Percentiles rank a stretch among this genome's conserved stretches.
These are phyloP conservation scores for Aspergillus cristatus DNA, from an alignment of 495 filamentous ascomycete species.

Conservation along the genomic window DNA sequence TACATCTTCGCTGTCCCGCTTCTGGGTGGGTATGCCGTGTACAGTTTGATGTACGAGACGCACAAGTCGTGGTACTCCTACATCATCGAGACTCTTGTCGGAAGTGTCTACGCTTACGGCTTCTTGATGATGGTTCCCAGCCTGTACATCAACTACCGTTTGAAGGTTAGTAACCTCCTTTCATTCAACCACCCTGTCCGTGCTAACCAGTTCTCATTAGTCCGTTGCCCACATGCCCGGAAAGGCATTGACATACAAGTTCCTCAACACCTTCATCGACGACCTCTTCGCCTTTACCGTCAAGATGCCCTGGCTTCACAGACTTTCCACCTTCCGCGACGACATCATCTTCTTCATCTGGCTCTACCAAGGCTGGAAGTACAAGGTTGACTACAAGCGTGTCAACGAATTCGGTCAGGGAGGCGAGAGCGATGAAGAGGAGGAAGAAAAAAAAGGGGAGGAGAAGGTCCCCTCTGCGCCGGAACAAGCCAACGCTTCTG, in stretches of 20 bases:
- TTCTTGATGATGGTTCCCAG: conserved; percentile 99
- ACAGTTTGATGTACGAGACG: conserved; percentile 84
- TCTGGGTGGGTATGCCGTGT: conserved; percentile 77
- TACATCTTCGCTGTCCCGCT: conserved; percentile 87
- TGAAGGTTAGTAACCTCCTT: conserved; percentile 48
- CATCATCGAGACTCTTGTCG: conserved; percentile 83
- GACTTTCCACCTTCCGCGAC: conserved; percentile 88
- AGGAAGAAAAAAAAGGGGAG: conserved; percentile 39
- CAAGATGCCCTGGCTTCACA: conserved; percentile 95
- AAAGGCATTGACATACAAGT: conserved; percentile 96
- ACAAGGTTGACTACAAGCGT: conserved; percentile 83
- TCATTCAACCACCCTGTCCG: too few species aligned
- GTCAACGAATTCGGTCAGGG: conserved; percentile 99
- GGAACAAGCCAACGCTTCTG: conserved; percentile 19
- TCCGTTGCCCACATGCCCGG: conserved; percentile 95
- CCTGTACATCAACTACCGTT: conserved; percentile 96
- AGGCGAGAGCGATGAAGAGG: conserved; percentile 70
- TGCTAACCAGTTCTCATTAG: conserved; percentile 20
- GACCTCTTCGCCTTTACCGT: conserved; percentile 96
- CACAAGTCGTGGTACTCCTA: conserved; percentile 99
- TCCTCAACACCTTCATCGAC: conserved; percentile 73
- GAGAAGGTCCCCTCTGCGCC: conserved; percentile 25
- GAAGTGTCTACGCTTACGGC: conserved; percentile 94
- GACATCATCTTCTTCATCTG: conserved; percentile 98
- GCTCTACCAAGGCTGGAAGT: conserved; percentile 89